phyloP scores from a whole-genome alignment of 331 rosid genomes.

The Saraca asoca region DNA sequence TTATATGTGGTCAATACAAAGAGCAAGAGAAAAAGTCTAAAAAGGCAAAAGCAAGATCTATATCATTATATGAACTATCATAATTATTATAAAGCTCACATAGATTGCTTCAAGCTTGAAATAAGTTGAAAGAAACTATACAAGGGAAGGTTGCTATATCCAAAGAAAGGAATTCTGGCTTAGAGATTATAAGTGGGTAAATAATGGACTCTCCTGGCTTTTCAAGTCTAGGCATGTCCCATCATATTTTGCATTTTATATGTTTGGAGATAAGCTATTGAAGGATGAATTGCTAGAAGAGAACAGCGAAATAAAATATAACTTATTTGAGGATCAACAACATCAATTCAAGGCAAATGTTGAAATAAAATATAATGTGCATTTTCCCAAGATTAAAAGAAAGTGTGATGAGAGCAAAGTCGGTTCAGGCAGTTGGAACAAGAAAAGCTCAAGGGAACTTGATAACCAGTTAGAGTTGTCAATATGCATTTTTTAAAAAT shows the following conservation, averaged over 20 bases:
- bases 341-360: slow-evolving; percentile 93
- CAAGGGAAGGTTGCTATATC: slow-evolving; percentile 62
- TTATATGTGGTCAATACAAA: slow-evolving; percentile 91
- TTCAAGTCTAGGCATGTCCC: slow-evolving; percentile 96
- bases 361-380: slow-evolving; percentile 54
- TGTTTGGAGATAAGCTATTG: slow-evolving; percentile 93
- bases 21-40: slow-evolving; percentile 49
- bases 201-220: slow-evolving; percentile 77
- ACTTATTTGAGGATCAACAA: slow-evolving; percentile 97
- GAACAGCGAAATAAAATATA: slow-evolving; percentile 74
- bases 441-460: no score
- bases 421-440: no score
- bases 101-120: slow-evolving; percentile 89
- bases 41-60: slow-evolving; percentile 81
- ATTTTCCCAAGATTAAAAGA: no score
- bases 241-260: slow-evolving; percentile 90
- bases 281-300: slow-evolving; percentile 69
- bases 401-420: no score
- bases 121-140: slow-evolving; percentile 67
- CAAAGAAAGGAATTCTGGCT: slow-evolving; percentile 67
- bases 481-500: no score
- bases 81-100: slow-evolving; percentile 90
- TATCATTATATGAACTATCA: slow-evolving; percentile 88
- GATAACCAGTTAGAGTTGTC: no score
- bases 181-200: slow-evolving; percentile 86